These are phyloP conservation scores for Cyclotella sp. DNA, from an alignment of 108 stramenopile species.

Conservation along the genomic window DNA sequence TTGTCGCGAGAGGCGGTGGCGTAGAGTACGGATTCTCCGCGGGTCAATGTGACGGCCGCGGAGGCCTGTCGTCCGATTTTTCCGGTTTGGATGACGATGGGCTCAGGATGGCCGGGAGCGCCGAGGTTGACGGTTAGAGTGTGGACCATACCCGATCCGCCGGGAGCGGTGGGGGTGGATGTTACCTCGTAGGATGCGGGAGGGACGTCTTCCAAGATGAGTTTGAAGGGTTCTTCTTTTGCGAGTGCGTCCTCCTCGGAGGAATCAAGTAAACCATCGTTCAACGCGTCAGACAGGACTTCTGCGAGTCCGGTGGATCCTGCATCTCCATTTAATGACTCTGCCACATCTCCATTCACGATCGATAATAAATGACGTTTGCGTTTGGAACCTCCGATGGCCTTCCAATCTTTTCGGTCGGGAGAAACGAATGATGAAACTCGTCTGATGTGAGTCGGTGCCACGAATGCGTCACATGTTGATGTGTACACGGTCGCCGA, in stretches of 20 bases:
- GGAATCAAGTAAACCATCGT: not conserved
- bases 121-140: conserved; percentile 67
- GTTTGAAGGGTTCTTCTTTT: conserved; percentile 25
- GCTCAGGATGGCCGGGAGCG: conserved; percentile 66
- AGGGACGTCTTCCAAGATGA: conserved; percentile 44
- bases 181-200: conserved; percentile 53
- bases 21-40: conserved; percentile 80
- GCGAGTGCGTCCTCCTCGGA: not conserved
- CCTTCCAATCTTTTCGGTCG: not conserved
- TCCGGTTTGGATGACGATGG: conserved; percentile 78
- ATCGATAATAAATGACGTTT: conserved; percentile 6
- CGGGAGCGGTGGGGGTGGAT: conserved; percentile 54
- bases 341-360: conserved; percentile 13
- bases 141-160: conserved; percentile 55
- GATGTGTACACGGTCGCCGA: conserved; percentile 4
- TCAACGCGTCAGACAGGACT: not conserved
- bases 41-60: conserved; percentile 74
- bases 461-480: conserved; percentile 7
- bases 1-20: conserved; percentile 74
- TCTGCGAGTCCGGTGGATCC: not conserved
- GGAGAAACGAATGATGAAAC: not conserved
- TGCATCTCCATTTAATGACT: not conserved
- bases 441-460: not conserved
- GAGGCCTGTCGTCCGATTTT: conserved; percentile 88
- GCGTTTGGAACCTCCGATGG: not conserved